Base-by-base conservation (phyloP, 176 grass and related monocot species). In the Ampelocalamus luodianensis region DNA sequence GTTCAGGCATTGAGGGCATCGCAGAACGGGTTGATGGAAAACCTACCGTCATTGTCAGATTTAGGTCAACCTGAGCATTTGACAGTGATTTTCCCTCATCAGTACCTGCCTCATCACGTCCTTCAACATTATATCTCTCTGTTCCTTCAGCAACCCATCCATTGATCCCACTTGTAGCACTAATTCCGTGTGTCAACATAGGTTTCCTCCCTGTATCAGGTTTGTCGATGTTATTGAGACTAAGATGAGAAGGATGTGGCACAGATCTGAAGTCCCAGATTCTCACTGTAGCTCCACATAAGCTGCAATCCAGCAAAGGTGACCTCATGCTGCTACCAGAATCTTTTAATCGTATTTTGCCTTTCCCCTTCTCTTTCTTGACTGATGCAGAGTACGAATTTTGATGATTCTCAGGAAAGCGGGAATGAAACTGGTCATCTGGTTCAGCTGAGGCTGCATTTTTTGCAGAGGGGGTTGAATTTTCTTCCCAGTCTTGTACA, bases 401-500 rank as follows among this genome's bases (percentile, higher is more conserved):
- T 87, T 85, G 90, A 68, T 77, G 48, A 65, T 68, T 85, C 56
- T 83, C 82, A 72, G 85, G 58, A 63, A 91, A 73, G 39, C 75
- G 84, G 59, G 92, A 84, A 54, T 69, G 53, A 32, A 68, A 76
- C 48, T 84, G 79, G 11, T 62, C 72, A 50, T 80, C 81, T 76
- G 85, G 89, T 76, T 87, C 87, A 86, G 74, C 77, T 58, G 92
- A 89, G 56, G 81, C 80, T 72, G 63, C 92, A 91, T 93, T 86
- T 89, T 80, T 94, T 65, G 91, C 91, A 71, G 96, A 92, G 71
- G 79, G 91, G 26, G 93, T 92, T 76, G 96, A 99, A 85, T 99
- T 99, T 83, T 99, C 96, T 89, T 99, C 96, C 74, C 88, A 99
- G 53, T 99, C 96, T 90, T 96, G 96, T 80, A 99, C 69, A 81